Percentiles rank a stretch among this genome's conserved stretches.
These are phyloP conservation scores for Colletotrichum nymphaeae DNA, from an alignment of 2,329 filamentous ascomycete genomes.

Conservation along the genomic window DNA sequence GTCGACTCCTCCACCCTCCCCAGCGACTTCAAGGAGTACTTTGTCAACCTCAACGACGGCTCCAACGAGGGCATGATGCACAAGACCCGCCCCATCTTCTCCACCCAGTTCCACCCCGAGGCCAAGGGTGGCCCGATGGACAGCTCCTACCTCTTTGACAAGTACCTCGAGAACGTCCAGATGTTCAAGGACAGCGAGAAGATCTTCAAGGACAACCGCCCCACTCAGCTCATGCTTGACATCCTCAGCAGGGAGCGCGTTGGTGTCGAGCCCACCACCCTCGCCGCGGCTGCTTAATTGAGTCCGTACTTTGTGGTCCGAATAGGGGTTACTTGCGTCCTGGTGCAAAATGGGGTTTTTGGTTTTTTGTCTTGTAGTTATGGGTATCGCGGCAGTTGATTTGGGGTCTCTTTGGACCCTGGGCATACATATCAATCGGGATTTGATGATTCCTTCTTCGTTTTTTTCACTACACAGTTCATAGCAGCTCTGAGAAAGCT, in stretches of 20 bases:
- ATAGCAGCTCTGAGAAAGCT: slow-evolving; percentile 15
- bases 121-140: slow-evolving; percentile 97
- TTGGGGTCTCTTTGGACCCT: background rate
- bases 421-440: background rate
- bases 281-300: slow-evolving; percentile 60
- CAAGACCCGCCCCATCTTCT: slow-evolving; percentile 95
- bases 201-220: slow-evolving; percentile 86
- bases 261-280: slow-evolving; percentile 79
- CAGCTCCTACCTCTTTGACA: slow-evolving; percentile 95
- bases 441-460: slow-evolving; percentile 15
- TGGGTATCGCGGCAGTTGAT: slow-evolving; percentile 11
- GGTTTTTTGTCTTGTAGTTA: background rate
- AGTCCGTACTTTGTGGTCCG: background rate
- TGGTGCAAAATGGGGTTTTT: slow-evolving; percentile 1
- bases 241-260: slow-evolving; percentile 94
- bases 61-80: slow-evolving; percentile 98
- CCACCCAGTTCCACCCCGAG: slow-evolving; percentile 98
- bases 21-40: slow-evolving; percentile 95
- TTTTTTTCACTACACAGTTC: slow-evolving; percentile 12
- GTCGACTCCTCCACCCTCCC: slow-evolving; percentile 87
- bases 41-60: slow-evolving; percentile 97
- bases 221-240: slow-evolving; percentile 88
- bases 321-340: background rate
- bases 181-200: slow-evolving; percentile 88
- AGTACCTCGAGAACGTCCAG: slow-evolving; percentile 90